Conservation (phyloP, 2,329 filamentous ascomycete genomes). For the Dothiorella sarmentorum region DNA sequence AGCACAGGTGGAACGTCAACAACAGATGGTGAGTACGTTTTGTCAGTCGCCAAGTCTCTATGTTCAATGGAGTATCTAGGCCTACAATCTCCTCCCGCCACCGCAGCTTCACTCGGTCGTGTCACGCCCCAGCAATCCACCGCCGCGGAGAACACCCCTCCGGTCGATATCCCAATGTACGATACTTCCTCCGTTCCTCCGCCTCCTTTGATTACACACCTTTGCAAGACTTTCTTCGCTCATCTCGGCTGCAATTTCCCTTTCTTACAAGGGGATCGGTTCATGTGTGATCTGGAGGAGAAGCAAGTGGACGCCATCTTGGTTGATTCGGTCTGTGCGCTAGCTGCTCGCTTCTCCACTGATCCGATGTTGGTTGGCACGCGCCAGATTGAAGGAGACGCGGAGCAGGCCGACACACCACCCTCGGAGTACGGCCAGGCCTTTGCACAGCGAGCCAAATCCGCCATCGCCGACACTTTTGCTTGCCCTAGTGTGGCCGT, state of each 20-base stretch:
- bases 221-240: constrained; percentile 76
- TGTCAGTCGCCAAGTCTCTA: neutral
- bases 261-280: constrained; percentile 70
- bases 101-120: neutral
- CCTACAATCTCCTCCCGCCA: constrained; percentile 30
- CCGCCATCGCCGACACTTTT: constrained; percentile 78
- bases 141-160: constrained; percentile 43
- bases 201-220: constrained; percentile 68
- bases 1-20: constrained; percentile 55
- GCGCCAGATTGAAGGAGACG: constrained; percentile 30
- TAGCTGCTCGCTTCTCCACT: constrained; percentile 75
- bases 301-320: constrained; percentile 80
- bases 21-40: constrained; percentile 39
- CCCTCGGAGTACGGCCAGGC: constrained; percentile 68
- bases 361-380: constrained; percentile 48
- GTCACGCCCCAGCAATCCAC: constrained; percentile 24
- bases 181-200: constrained; percentile 71
- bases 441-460: constrained; percentile 78
- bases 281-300: constrained; percentile 71
- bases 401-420: constrained; percentile 26
- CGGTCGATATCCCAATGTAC: constrained; percentile 61
- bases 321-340: constrained; percentile 79
- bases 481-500: constrained; percentile 78
- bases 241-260: constrained; percentile 84
- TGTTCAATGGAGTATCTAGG: constrained; percentile 22